phyloP scores from a whole-genome alignment of 495 filamentous ascomycete genomes.

The Xylaria nigripes region DNA sequence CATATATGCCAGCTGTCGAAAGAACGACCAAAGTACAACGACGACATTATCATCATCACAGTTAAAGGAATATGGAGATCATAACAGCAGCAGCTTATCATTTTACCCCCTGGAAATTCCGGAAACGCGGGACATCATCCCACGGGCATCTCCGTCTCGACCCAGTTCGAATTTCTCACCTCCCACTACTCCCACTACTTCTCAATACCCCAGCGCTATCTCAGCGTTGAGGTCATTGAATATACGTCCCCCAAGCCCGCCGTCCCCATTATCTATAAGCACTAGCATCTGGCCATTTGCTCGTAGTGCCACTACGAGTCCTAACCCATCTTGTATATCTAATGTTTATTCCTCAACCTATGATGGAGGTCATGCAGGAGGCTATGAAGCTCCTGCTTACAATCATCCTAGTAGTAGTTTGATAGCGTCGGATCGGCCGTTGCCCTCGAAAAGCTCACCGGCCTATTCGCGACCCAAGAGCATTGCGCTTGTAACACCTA shows the following conservation, averaged over 20 bases:
- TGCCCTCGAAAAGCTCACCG: constrained; percentile 36
- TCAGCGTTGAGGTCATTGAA: constrained; percentile 38
- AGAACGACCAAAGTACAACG: constrained; percentile 32
- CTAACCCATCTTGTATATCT: constrained; percentile 38
- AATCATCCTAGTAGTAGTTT: constrained; percentile 21
- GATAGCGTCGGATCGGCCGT: constrained; percentile 32
- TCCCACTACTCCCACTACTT: constrained; percentile 32
- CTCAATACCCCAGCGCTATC: constrained; percentile 33
- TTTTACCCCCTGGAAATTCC: constrained; percentile 28
- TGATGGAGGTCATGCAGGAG: constrained; percentile 34
- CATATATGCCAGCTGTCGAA: constrained; percentile 33
- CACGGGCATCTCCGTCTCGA: constrained; percentile 43
- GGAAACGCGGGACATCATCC: constrained; percentile 44
- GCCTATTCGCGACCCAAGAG: constrained; percentile 43
- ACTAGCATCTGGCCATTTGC: constrained; percentile 37
- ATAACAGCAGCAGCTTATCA: constrained; percentile 25
- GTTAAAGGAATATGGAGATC: constrained; percentile 14
- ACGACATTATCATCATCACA: constrained; percentile 21
- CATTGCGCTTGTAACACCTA: constrained; percentile 44
- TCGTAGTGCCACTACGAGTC: constrained; percentile 37
- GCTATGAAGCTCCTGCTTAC: constrained; percentile 27
- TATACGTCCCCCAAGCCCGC: constrained; percentile 39
- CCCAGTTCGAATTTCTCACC: constrained; percentile 35
- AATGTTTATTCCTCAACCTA: constrained; percentile 39
- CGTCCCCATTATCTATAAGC: constrained; percentile 31